Percentiles rank a stretch among this genome's conserved stretches.
phyloP scores from a whole-genome alignment of 1,284 basidiomycete species.

The Boletellus deceptivus region DNA sequence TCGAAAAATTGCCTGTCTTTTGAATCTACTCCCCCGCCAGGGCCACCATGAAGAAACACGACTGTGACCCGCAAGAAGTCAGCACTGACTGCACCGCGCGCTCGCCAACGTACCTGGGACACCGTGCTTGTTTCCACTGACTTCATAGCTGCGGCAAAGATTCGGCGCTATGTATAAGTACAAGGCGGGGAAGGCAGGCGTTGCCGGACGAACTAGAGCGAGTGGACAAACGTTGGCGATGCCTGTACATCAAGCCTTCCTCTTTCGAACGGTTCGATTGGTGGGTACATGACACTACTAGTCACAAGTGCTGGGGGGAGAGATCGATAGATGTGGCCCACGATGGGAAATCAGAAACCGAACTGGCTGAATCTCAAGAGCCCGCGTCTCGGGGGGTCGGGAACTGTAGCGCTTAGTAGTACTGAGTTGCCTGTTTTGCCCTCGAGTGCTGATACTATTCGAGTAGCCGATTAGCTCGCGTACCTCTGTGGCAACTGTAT shows the following conservation, averaged over 20 bases:
- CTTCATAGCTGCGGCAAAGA: conserved; percentile 60
- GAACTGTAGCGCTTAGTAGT: too few relatives aligned
- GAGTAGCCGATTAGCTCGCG: too few relatives aligned
- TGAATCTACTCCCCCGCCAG: conserved; percentile 68
- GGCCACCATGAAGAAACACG: conserved; percentile 83
- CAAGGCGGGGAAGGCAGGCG: background rate
- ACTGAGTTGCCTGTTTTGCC: too few relatives aligned
- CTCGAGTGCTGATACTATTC: too few relatives aligned
- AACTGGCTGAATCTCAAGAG: too few relatives aligned
- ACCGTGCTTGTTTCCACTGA: conserved; percentile 76
- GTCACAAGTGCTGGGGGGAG: conserved; percentile 2
- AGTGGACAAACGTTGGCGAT: conserved; percentile 54
- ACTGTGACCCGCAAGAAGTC: conserved; percentile 42
- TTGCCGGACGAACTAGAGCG: conserved; percentile 63
- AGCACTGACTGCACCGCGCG: background rate
- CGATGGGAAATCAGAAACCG: conserved; percentile 12
- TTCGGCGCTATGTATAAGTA: conserved; percentile 2
- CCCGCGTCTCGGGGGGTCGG: too few relatives aligned
- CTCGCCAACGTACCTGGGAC: conserved; percentile 57
- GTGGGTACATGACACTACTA: conserved; percentile 50
- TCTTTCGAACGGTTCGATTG: conserved; percentile 60
- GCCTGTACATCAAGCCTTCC: conserved; percentile 69
- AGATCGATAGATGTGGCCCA: conserved; percentile 19
- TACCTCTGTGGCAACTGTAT: too few relatives aligned
- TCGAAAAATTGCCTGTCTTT: conserved; percentile 80